Percentiles rank a stretch among this genome's conserved stretches.
Evolutionary conservation across 441 rosid genomes (phyloP).

Genomic region (Cnidoscolus chayamansa): DNA sequence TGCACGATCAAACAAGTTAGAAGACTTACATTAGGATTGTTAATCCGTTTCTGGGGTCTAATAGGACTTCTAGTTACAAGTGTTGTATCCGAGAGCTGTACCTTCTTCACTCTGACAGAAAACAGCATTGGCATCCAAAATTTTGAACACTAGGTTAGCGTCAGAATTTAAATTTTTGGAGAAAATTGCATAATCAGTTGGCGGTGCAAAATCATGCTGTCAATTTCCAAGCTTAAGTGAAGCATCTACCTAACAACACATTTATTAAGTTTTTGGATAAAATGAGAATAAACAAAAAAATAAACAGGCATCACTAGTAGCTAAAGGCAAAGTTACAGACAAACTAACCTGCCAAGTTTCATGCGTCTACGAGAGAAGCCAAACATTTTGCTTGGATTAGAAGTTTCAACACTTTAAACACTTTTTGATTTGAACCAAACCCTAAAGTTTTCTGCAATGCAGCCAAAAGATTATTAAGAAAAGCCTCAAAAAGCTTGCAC

Average conservation of each 20-base stretch:
- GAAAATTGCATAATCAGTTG: neutral
- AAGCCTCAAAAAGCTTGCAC: slow-evolving; percentile 13
- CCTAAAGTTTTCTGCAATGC: slow-evolving; percentile 32
- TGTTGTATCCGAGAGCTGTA: slow-evolving; percentile 79
- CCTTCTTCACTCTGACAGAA: slow-evolving; percentile 72
- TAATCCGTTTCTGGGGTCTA: slow-evolving; percentile 53
- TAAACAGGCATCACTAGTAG: neutral
- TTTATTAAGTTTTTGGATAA: neutral
- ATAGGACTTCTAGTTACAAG: slow-evolving; percentile 72
- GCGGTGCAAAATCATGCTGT: neutral
- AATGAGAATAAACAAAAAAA: neutral
- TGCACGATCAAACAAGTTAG: slow-evolving; percentile 18
- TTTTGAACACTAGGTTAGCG: neutral
- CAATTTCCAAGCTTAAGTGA: neutral
- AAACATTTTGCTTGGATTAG: slow-evolving; percentile 49
- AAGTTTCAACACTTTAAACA: neutral
- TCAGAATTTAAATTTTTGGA: neutral
- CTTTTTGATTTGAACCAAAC: slow-evolving; percentile 23
- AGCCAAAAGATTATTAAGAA: slow-evolving; percentile 34
- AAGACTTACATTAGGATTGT: slow-evolving; percentile 50
- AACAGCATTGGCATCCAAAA: slow-evolving; percentile 23
- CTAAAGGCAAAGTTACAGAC: neutral
- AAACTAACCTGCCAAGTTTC: slow-evolving; percentile 87
- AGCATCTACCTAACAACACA: neutral
- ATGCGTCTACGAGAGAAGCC: slow-evolving; percentile 78